A percentile compares a stretch with the other conserved stretches of the same genome.
These are phyloP conservation scores for Eucalyptus urophylla DNA, from an alignment of 345 rosid species.

Conservation along the genomic window DNA sequence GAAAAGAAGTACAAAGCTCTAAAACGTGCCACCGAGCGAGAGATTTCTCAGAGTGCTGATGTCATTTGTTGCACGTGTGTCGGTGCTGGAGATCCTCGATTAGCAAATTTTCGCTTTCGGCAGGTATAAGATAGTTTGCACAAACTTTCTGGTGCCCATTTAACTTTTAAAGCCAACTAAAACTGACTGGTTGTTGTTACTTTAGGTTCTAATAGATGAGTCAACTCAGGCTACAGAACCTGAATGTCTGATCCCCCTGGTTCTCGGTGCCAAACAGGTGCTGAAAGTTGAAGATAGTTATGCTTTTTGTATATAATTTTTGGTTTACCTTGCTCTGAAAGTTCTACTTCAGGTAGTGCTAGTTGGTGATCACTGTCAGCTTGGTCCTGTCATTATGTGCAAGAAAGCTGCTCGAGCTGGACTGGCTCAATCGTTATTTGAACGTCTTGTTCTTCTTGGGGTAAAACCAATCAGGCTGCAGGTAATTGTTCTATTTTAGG, in stretches of 20 bases:
- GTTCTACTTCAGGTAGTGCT: slow-evolving; percentile 59
- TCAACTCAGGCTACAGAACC: slow-evolving; percentile 99
- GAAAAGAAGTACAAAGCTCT: slow-evolving; percentile 97
- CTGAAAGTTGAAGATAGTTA: background rate
- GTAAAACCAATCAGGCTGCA: slow-evolving; percentile 97
- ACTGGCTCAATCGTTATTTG: slow-evolving; percentile 93
- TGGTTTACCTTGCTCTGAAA: background rate
- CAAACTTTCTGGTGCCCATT: background rate
- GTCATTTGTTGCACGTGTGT: slow-evolving; percentile 99
- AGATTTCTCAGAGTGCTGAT: slow-evolving; percentile 98
- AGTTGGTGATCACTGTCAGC: slow-evolving; percentile 99
- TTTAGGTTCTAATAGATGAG: slow-evolving; percentile 97
- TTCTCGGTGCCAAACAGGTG: slow-evolving; percentile 98
- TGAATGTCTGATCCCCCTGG: slow-evolving; percentile 97
- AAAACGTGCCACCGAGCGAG: slow-evolving; percentile 96
- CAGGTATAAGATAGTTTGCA: slow-evolving; percentile 39
- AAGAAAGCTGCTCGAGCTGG: slow-evolving; percentile 99
- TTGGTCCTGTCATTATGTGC: slow-evolving; percentile 99
- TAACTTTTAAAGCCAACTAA: background rate
- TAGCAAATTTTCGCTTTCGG: slow-evolving; percentile 95
- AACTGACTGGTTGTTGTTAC: background rate
- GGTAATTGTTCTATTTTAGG: slow-evolving; percentile 22
- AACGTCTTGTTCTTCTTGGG: slow-evolving; percentile 94
- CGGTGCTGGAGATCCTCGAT: slow-evolving; percentile 99
- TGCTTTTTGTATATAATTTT: background rate